A percentile compares a stretch with the other conserved stretches of the same genome.
phyloP scores from a whole-genome alignment of 352 stramenopile species.

The Phytopythium ostracodes region DNA sequence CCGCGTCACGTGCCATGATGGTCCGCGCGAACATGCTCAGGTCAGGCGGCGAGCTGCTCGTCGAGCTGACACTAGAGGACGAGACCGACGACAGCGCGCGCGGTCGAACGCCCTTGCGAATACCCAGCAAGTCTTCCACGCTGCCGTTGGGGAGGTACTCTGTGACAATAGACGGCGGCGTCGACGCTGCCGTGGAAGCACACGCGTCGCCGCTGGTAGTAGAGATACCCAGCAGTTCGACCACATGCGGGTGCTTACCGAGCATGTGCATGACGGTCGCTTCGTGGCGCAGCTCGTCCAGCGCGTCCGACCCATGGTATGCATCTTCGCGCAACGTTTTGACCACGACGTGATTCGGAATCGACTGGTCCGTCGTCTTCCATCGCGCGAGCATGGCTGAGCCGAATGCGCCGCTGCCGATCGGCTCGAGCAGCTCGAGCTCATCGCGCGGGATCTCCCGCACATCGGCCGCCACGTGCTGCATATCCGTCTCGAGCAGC shows the following conservation, averaged over 20 bases:
- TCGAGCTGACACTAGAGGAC: background rate
- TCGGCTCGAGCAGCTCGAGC: conserved; percentile 47
- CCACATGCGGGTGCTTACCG: conserved; percentile 66
- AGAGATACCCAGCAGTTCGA: conserved; percentile 57
- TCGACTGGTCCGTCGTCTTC: conserved; percentile 28
- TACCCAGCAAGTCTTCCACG: conserved; percentile 40
- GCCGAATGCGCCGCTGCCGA: conserved; percentile 64
- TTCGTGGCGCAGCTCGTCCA: conserved; percentile 64
- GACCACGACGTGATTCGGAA: conserved; percentile 46
- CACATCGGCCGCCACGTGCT: conserved; percentile 42
- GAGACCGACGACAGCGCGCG: background rate
- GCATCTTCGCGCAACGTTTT: conserved; percentile 50
- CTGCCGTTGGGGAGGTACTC: conserved; percentile 70
- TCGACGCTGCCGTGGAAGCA: background rate
- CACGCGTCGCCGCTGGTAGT: conserved; percentile 8
- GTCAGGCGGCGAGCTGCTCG: background rate
- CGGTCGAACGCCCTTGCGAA: conserved; percentile 4
- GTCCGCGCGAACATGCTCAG: conserved; percentile 55
- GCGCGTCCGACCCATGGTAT: conserved; percentile 33
- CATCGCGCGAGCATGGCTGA: conserved; percentile 60
- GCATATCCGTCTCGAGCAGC: conserved; percentile 34
- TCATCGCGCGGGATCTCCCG: conserved; percentile 43
- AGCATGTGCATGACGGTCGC: conserved; percentile 70
- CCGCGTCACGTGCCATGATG: conserved; percentile 61
- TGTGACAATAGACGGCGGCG: conserved; percentile 41